A percentile compares a stretch with the other conserved stretches of the same genome.
Evolutionary conservation across 345 rosid species (phyloP).

Genomic region (Turritis glabra): DNA sequence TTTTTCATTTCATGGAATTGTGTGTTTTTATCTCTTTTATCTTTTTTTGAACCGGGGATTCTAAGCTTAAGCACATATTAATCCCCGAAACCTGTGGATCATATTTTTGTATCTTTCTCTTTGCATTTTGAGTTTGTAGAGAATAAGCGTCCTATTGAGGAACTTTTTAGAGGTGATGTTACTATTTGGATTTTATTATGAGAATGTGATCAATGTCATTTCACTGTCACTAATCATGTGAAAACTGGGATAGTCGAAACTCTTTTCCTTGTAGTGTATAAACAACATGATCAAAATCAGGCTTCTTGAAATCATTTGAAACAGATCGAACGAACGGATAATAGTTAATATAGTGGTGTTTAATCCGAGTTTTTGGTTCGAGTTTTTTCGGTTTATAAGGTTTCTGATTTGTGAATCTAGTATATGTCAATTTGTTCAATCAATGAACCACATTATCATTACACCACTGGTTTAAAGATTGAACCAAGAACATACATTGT

Average conservation of each 20-base stretch:
- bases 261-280: not conserved
- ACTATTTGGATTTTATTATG: not conserved
- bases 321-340: too few relatives aligned
- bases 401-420: not conserved
- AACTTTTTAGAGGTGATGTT: slow-evolving; percentile 4
- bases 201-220: not conserved
- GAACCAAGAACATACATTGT: too few relatives aligned
- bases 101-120: not conserved
- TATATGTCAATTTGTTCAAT: not conserved
- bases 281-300: too few relatives aligned
- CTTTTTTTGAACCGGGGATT: not conserved
- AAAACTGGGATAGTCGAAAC: not conserved
- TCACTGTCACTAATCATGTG: not conserved
- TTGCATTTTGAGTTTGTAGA: slow-evolving; percentile 8
- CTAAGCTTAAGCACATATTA: not conserved
- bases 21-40: not conserved
- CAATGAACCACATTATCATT: too few relatives aligned
- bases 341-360: too few relatives aligned
- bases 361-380: too few relatives aligned
- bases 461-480: too few relatives aligned
- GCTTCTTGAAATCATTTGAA: too few relatives aligned
- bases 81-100: not conserved
- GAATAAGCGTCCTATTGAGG: slow-evolving; percentile 23
- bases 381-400: not conserved
- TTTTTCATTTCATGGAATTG: not conserved